phyloP scores from a whole-genome alignment of 192 early-diverging fungal genomes.

The Rhizophagus prolifer region DNA sequence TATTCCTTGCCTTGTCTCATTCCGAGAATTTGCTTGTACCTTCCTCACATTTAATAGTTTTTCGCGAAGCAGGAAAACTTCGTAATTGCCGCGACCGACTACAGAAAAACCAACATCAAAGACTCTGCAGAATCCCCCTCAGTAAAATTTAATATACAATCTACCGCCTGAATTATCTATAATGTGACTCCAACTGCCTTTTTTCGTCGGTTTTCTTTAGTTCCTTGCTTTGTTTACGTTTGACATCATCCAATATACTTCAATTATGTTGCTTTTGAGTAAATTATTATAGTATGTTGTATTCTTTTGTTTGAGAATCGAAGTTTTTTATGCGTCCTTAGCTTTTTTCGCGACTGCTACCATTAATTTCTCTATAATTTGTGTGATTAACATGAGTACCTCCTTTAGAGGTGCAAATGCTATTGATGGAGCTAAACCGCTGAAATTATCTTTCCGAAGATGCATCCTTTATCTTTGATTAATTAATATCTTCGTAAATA shows the following conservation, averaged over 20 bases:
- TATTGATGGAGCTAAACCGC: slow-evolving; percentile 88
- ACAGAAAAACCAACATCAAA: slow-evolving; percentile 79
- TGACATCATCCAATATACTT: slow-evolving; percentile 69
- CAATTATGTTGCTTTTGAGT: slow-evolving; percentile 81
- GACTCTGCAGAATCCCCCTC: slow-evolving; percentile 97
- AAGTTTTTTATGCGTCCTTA: slow-evolving; percentile 67
- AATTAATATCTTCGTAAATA: slow-evolving; percentile 77
- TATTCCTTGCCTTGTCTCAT: slow-evolving; percentile 86
- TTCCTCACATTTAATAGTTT: slow-evolving; percentile 97
- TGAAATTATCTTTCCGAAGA: slow-evolving; percentile 89
- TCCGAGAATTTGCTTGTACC: slow-evolving; percentile 89
- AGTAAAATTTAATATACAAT: slow-evolving; percentile 95
- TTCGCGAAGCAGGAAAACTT: slow-evolving; percentile 96
- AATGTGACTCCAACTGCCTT: slow-evolving; percentile 61
- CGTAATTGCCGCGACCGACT: slow-evolving; percentile 86
- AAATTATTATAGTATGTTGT: too few relatives aligned
- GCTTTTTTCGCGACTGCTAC: slow-evolving; percentile 74
- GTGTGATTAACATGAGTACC: slow-evolving; percentile 89
- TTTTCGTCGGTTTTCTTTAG: slow-evolving; percentile 90
- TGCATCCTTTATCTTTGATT: slow-evolving; percentile 90
- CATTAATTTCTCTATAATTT: slow-evolving; percentile 70
- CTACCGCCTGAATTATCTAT: slow-evolving; percentile 84
- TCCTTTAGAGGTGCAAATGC: slow-evolving; percentile 92
- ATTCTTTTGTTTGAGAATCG: slow-evolving; percentile 55
- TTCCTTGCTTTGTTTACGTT: slow-evolving; percentile 67